These are phyloP conservation scores for Trichoderma asperelloides DNA, from an alignment of 495 filamentous ascomycete species.

Conservation along the genomic window DNA sequence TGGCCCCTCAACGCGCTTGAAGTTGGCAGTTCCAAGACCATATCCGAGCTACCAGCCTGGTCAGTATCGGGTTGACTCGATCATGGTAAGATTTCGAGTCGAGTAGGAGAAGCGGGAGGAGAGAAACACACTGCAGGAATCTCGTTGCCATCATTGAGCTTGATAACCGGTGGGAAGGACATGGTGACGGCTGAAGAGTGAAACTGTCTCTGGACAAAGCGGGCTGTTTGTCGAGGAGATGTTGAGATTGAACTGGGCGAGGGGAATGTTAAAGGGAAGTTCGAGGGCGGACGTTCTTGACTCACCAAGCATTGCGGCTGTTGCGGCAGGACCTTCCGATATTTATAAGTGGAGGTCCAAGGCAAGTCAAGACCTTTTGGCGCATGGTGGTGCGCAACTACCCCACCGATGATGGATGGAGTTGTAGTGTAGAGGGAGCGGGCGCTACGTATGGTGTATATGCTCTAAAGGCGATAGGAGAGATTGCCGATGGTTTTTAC, in stretches of 20 bases:
- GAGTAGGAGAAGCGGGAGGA: not conserved
- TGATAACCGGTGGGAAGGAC: not conserved
- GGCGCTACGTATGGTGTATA: not conserved
- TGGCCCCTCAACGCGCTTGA: conserved; percentile 24
- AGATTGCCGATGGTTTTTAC: too few relatives aligned
- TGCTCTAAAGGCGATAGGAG: not conserved
- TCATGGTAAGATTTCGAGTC: not conserved
- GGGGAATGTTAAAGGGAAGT: not conserved
- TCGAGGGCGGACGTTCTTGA: not conserved
- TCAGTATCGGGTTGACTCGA: not conserved
- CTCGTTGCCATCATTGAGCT: conserved; percentile 48
- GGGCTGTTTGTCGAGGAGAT: not conserved
- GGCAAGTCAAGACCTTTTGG: not conserved
- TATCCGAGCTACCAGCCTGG: conserved; percentile 52
- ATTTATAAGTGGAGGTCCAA: conserved; percentile 2
- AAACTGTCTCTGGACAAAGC: not conserved
- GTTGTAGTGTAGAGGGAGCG: not conserved
- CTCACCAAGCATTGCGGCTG: not conserved
- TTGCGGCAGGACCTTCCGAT: not conserved
- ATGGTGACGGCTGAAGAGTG: not conserved
- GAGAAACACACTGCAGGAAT: conserved; percentile 56
- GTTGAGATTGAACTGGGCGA: not conserved
- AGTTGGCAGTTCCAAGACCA: conserved; percentile 48
- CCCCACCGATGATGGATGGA: not conserved
- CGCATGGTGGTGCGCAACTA: not conserved